Conservation (phyloP, 2,329 filamentous ascomycete genomes). For the Bipolaris cookei region DNA sequence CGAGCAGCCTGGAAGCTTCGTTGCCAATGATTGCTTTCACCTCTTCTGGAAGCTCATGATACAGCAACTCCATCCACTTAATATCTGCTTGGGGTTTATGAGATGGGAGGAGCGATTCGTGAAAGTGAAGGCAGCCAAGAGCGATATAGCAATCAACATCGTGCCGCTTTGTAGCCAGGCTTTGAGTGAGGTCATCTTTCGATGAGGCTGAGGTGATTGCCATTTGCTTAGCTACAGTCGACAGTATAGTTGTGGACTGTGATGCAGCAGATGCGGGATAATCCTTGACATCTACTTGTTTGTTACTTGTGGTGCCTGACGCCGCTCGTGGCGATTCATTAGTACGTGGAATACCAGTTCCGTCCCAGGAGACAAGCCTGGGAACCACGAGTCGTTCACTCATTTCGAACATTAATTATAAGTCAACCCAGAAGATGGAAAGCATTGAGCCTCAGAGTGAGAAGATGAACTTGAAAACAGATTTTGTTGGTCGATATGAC, state of each 20-base stretch:
- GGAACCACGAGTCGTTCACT: conserved; percentile 2
- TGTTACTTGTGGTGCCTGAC: not conserved
- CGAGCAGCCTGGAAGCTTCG: conserved; percentile 36
- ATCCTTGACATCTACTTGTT: not conserved
- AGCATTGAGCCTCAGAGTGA: not conserved
- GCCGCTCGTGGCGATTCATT: not conserved
- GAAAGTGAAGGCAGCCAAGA: conserved; percentile 43
- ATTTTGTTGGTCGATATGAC: not conserved
- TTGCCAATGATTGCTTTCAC: conserved; percentile 31
- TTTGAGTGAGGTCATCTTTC: not conserved
- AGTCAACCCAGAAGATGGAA: not conserved
- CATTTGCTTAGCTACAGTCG: conserved; percentile 12
- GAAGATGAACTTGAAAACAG: not conserved
- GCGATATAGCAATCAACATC: conserved; percentile 43
- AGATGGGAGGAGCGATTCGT: conserved; percentile 2
- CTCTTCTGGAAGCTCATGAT: conserved; percentile 28
- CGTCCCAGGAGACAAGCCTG: conserved; percentile 1
- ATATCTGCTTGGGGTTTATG: not conserved
- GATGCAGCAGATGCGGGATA: not conserved
- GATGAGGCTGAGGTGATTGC: conserved; percentile 18
- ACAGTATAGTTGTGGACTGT: not conserved
- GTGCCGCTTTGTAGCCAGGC: conserved; percentile 11
- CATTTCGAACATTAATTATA: not conserved
- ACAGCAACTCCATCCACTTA: conserved; percentile 37
- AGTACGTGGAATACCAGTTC: conserved; percentile 1